Base-by-base conservation (phyloP, 2,329 filamentous ascomycete species). In the Akanthomyces muscarius region DNA sequence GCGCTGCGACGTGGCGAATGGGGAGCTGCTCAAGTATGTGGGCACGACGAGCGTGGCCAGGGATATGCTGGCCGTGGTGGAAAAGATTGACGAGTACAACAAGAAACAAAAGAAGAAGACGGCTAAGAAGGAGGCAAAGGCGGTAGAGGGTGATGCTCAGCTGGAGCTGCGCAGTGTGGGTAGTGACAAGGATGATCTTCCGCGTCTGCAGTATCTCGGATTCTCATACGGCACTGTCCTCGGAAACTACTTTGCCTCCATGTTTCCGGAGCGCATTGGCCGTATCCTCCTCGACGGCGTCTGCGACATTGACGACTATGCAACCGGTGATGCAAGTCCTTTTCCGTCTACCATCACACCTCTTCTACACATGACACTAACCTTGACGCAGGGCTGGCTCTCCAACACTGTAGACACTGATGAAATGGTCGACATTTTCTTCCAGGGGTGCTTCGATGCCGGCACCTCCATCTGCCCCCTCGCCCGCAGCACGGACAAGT, bases 161-260 rank as follows among this genome's bases (percentile, higher is more conserved):
- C 36, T 56, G 2, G 66, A 68, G 48, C 55, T 68, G 59, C 65
- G 66, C 50, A 55, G 33, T 18, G 28, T 14, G 66, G 68, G 47
- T 11, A n/a, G 7, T 2, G 25, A n/a, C 14, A 52, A 61, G 38
- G 63, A 57, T 11, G 62, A 66, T 1, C 57, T 65, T 3, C 63
- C 69, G 4, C 65, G 70, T 14, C 66, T 83, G 36, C 78, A 79
- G 67, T 84, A 82, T 66, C 77, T 80, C 72, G 81, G 82, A 0
- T 77, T 83, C 59, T 82, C 79, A 6, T 84, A 84, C 21, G 73
- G 74, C 18, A 75, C 73, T 2, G 21, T 73, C 0, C 68, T 76
- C 0, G 75, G 75, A 1, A 74, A 74, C 48, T 72, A 72, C 36
- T 74, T 76, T 65, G 72, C 74, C 2, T 71, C 74, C 36, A 69